Percentiles rank a stretch among this genome's conserved stretches.
These are phyloP conservation scores for Penicillium aurantiogriseum DNA, from an alignment of 2,329 filamentous ascomycete species.

Conservation along the genomic window DNA sequence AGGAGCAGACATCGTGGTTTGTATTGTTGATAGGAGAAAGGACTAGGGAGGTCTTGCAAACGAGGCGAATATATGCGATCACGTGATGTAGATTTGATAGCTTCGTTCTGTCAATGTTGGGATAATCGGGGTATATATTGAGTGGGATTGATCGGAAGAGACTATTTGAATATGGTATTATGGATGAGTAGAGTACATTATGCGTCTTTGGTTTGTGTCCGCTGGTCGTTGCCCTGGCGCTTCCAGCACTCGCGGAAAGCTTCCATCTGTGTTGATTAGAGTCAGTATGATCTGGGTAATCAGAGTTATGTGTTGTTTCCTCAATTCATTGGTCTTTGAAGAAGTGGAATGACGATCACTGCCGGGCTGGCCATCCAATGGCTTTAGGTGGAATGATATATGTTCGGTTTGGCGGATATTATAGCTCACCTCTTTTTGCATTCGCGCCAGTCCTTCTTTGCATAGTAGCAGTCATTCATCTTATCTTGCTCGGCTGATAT, in stretches of 20 bases:
- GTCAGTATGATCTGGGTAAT: background rate
- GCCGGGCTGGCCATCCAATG: background rate
- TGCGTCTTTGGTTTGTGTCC: constrained; percentile 73
- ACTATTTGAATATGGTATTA: background rate
- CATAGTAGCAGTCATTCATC: constrained; percentile 93
- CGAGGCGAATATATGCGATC: constrained; percentile 4
- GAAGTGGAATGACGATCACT: background rate
- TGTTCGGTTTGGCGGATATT: background rate
- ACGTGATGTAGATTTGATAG: constrained; percentile 22
- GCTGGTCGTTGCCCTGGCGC: constrained; percentile 76
- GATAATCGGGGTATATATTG: background rate
- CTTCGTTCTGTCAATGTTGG: background rate
- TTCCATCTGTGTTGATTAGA: constrained; percentile 66
- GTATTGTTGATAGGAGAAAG: constrained; percentile 5
- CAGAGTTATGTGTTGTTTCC: too few species aligned
- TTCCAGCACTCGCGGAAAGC: constrained; percentile 90
- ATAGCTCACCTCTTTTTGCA: constrained; percentile 79
- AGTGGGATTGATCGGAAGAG: background rate
- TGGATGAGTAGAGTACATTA: constrained; percentile 26
- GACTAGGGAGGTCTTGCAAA: constrained; percentile 11
- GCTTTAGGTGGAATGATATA: background rate
- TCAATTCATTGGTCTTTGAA: background rate
- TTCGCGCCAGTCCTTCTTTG: constrained; percentile 91
- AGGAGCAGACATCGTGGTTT: constrained; percentile 25
- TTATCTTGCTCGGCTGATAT: constrained; percentile 75